Evolutionary conservation across 2,329 filamentous ascomycete genomes (phyloP), one percentile per base, ranked within the genome.

Genomic region (Atkinsonella texensis): DNA sequence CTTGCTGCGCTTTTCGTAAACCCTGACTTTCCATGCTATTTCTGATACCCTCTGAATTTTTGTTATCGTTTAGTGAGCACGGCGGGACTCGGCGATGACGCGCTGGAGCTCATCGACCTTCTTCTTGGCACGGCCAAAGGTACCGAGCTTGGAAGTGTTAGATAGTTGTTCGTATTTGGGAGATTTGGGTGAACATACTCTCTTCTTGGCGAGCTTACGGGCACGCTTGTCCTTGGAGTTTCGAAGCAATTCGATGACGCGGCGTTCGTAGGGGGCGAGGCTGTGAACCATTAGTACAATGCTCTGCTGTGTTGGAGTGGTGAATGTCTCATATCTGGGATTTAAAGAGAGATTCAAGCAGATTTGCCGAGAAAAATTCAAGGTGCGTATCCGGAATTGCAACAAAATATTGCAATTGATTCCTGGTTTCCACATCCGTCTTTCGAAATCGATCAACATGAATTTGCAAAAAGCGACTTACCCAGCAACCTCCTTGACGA

Each of bases 161-260:
- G 52, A 49, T 48, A 12, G 17, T 38, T 35, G 50, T 54, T 49
- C 28, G 28, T 4, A 28, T 28, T 39, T 39, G 38, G 18, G 42
- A 43, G 33, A 23, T 32, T 32, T 8, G 32, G 13, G 12, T 47
- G 49, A 52, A 81, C 85, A 63, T 82, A 91, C 87, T 75, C 91
- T 85, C 87, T 95, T 96, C 90, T 97, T 97, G 68, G 91, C 91
- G 69, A 96, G 87, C 85, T 96, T 96, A 66, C 91, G 84, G 68
- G 91, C 91, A 76, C 91, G 89, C 88, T 97, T 97, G 78, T 98
- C 93, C 81, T 95, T 94, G 80, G 82, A 85, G 87, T 98, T 98
- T 69, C 93, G 89, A 76, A 98, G 86, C 72, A 98, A 80, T 83
- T 98, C 93, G 71, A 98, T 95, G 65, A 98, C 88, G 71, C 93